Conservation (phyloP, 495 filamentous ascomycete genomes). For the Trichoderma parareesei region DNA sequence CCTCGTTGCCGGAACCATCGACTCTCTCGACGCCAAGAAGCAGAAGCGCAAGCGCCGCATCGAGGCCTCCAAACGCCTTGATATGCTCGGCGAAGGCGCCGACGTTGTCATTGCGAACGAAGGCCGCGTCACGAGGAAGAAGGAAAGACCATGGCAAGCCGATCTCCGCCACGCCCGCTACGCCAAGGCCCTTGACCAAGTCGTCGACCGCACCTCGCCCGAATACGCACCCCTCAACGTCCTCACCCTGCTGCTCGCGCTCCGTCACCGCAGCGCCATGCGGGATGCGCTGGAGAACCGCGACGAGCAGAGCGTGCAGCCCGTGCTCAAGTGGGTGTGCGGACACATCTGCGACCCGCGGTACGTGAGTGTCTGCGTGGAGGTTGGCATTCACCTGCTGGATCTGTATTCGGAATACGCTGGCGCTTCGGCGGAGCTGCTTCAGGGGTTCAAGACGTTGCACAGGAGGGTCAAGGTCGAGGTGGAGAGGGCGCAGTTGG, state of each 20-base stretch:
- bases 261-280: slow-evolving; percentile 82
- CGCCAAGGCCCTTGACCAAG: slow-evolving; percentile 66
- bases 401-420: slow-evolving; percentile 82
- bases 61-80: slow-evolving; percentile 66
- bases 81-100: slow-evolving; percentile 75
- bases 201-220: slow-evolving; percentile 42
- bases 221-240: slow-evolving; percentile 50
- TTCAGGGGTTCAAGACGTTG: slow-evolving; percentile 53
- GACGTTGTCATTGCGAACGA: slow-evolving; percentile 78
- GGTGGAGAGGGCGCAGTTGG: slow-evolving; percentile 73
- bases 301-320: slow-evolving; percentile 74
- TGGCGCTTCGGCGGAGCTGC: slow-evolving; percentile 64
- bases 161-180: slow-evolving; percentile 74
- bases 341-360: slow-evolving; percentile 71
- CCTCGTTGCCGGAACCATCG: slow-evolving; percentile 65
- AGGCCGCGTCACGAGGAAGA: slow-evolving; percentile 36
- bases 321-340: slow-evolving; percentile 74
- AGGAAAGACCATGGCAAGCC: slow-evolving; percentile 68
- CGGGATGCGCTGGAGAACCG: slow-evolving; percentile 70
- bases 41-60: slow-evolving; percentile 59
- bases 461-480: slow-evolving; percentile 61
- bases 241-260: slow-evolving; percentile 70
- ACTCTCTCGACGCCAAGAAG: slow-evolving; percentile 54
- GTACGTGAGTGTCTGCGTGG: slow-evolving; percentile 66
- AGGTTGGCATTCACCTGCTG: slow-evolving; percentile 68